Conservation (phyloP, 2,329 filamentous ascomycete genomes). For the Lasiodiplodia gonubiensis region DNA sequence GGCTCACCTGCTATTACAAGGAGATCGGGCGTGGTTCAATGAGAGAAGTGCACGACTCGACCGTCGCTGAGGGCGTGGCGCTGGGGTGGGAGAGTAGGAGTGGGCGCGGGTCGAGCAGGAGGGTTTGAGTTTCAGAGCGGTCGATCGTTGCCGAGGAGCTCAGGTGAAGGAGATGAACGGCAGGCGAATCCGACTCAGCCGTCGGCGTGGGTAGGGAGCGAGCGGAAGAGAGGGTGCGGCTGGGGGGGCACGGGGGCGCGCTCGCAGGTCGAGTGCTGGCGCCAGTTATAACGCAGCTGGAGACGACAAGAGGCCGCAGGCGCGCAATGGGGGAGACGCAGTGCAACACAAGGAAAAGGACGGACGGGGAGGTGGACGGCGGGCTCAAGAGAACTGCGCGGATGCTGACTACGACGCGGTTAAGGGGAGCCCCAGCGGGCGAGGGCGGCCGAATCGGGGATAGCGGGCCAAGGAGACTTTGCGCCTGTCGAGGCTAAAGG, state of each 20-base stretch:
- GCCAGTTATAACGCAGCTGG: conserved; percentile 25
- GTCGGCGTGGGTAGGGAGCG: conserved; percentile 23
- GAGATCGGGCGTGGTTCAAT: conserved; percentile 17
- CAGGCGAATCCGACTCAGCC: conserved; percentile 28
- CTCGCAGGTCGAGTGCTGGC: conserved; percentile 22
- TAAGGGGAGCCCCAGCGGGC: conserved; percentile 24
- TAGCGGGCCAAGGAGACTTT: conserved; percentile 26
- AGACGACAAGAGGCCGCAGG: conserved; percentile 19
- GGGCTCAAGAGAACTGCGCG: conserved; percentile 27
- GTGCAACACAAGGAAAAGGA: conserved; percentile 29
- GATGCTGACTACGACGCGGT: conserved; percentile 28
- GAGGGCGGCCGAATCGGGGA: conserved; percentile 18
- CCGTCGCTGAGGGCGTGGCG: conserved; percentile 13
- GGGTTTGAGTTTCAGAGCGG: conserved; percentile 17
- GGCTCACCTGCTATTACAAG: conserved; percentile 38
- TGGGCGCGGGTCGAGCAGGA: conserved; percentile 24
- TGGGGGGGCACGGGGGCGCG: conserved; percentile 18
- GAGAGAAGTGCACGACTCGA: conserved; percentile 27
- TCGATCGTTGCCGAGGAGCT: conserved; percentile 28
- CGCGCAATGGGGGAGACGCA: conserved; percentile 22
- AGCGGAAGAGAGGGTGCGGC: conserved; percentile 21
- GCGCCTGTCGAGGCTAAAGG: conserved; percentile 26
- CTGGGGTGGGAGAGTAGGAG: conserved; percentile 15
- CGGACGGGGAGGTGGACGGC: conserved; percentile 25
- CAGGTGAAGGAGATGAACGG: conserved; percentile 28